These are phyloP conservation scores for Zygoascus flipseniorum DNA, from an alignment of 805 yeast genomes.

Conservation along the genomic window DNA sequence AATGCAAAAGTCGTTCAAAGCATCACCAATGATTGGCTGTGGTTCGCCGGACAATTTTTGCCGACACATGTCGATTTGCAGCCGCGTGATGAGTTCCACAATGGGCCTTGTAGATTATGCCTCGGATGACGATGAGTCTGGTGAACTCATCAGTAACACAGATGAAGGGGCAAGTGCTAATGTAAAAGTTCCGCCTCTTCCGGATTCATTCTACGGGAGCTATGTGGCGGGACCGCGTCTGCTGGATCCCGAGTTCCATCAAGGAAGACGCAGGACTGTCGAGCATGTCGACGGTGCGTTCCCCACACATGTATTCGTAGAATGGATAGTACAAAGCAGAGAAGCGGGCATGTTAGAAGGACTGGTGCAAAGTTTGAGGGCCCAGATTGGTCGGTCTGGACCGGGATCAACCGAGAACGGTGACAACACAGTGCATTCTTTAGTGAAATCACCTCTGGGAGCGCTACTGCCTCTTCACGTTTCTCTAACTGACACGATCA, in stretches of 20 bases:
- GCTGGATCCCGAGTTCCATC: constrained; percentile 12
- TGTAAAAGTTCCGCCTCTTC: constrained; percentile 14
- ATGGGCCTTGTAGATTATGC: not conserved
- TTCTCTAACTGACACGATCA: constrained; percentile 21
- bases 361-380: not conserved
- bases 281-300: constrained; percentile 20
- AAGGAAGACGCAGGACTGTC: constrained; percentile 13
- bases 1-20: no score
- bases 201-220: constrained; percentile 16
- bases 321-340: constrained; percentile 17
- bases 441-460: constrained; percentile 16
- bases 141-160: not conserved
- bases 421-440: constrained; percentile 5
- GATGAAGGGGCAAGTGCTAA: no score
- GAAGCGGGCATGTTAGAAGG: not conserved
- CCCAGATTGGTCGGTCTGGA: not conserved
- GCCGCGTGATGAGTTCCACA: not conserved
- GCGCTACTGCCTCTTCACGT: constrained; percentile 21
- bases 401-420: no score
- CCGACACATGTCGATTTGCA: not conserved
- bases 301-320: constrained; percentile 23
- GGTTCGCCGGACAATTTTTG: not conserved
- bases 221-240: constrained; percentile 15
- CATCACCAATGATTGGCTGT: not conserved
- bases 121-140: not conserved